phyloP scores from a whole-genome alignment of 371 early-diverging fungal genomes.

The Dinochytrium kinnereticum region DNA sequence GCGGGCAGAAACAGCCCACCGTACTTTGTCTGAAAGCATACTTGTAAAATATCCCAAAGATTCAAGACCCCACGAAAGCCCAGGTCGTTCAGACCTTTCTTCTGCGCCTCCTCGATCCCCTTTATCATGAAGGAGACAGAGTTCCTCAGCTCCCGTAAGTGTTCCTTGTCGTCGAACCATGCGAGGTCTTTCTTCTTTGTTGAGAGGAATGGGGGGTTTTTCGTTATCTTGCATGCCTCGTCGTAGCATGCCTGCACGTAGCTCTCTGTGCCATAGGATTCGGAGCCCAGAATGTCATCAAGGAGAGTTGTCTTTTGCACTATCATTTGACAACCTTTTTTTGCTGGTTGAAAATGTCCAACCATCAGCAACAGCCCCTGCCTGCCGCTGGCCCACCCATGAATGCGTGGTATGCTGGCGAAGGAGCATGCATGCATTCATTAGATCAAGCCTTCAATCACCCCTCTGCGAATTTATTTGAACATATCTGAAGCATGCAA shows the following conservation, averaged over 20 bases:
- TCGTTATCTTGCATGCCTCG: background rate
- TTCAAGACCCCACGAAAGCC: conserved; percentile 10
- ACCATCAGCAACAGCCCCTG: no score
- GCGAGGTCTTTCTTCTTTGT: background rate
- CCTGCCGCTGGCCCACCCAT: no score
- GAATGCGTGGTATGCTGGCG: no score
- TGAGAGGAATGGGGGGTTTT: background rate
- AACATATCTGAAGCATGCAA: no score
- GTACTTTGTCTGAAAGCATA: background rate
- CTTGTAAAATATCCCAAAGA: conserved; percentile 12
- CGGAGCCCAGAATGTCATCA: no score
- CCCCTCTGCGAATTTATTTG: no score
- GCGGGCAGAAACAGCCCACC: conserved; percentile 16
- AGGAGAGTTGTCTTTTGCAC: no score
- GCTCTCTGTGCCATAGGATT: no score
- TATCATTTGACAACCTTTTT: conserved; percentile 1
- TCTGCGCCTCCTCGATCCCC: conserved; percentile 18
- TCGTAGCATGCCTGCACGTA: conserved; percentile 6
- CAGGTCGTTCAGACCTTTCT: conserved; percentile 10
- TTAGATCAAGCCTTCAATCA: no score
- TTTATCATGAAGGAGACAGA: conserved; percentile 19
- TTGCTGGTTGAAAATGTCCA: no score
- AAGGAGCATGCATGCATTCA: no score
- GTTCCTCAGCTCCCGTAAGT: conserved; percentile 15
- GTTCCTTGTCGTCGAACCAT: background rate